Evolutionary conservation across 176 grass and related monocot species (phyloP).

Genomic region (Oryza brachyantha): DNA sequence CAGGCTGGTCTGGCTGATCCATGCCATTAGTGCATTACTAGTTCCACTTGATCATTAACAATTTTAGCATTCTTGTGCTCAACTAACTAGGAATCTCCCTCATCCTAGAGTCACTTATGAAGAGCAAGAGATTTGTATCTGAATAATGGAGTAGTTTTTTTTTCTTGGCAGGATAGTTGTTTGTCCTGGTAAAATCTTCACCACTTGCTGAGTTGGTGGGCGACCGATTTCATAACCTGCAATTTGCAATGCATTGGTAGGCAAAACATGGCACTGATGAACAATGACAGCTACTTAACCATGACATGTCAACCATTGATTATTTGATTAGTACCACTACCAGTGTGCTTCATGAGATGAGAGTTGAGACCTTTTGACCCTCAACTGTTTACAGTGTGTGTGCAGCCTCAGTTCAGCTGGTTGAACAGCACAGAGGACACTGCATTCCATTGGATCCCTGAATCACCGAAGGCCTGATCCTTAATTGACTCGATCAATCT

Average conservation of each 20-base stretch:
- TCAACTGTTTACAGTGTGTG: neutral
- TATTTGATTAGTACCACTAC: neutral
- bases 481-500: constrained; percentile 16
- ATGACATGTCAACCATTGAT: neutral
- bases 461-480: neutral
- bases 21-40: neutral
- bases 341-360: neutral
- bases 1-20: neutral
- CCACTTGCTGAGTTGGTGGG: too few species aligned
- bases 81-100: neutral
- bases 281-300: neutral
- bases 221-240: neutral
- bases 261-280: neutral
- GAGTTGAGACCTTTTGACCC: neutral
- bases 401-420: neutral
- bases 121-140: neutral
- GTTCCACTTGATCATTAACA: neutral
- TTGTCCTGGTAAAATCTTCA: too few species aligned
- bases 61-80: neutral
- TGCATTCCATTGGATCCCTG: neutral
- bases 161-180: too few species aligned
- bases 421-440: neutral
- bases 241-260: neutral
- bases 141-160: neutral
- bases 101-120: neutral